Base-by-base conservation (phyloP, 768 basidiomycete species). In the Pisolithus orientalis region DNA sequence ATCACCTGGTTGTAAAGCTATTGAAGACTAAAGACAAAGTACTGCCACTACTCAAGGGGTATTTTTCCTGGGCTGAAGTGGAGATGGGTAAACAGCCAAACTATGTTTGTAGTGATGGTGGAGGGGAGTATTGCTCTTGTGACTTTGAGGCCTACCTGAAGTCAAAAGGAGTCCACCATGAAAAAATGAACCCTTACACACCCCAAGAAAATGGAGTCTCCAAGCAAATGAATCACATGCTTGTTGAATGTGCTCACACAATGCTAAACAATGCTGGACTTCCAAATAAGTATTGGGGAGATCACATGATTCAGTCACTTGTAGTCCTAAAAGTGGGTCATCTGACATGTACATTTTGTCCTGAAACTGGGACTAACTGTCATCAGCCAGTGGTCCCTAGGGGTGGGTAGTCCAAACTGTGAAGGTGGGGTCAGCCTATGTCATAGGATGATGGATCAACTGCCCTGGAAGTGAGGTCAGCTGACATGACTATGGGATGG, bases 91-190 rank as follows among this genome's bases (percentile, higher is more conserved):
- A 49, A 6, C 5, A 25, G 1, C 25, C 65, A 6, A 62, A 68
- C 40, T 38, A 32, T 14, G 44, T 68, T 2, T 49, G 56, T 10
- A 52, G 43, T 8, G 58, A 70, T 49, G 55, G 57, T 25, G 61
- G 67, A 9, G 57, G 61, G 1, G 62, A 70, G 52, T 70, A 59
- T 39, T 28, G 50, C 11, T 52, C 17, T 10, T 32, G 7, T 5
- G 48, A 24, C 5, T 54, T 55, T 31, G 59, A 62, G 44, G 10
- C 50, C 0, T 70, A 61, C 52, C 54, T 58, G 14, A 53, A 43
- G 5, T 14, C 39, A 6, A 56, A 62, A 14, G 52, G 47, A 4
- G 32, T 53, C 31, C 47, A 53, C 13, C 52, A 53, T 13, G 42
- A 53, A 16, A 39, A 43, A 29, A 53, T n/a, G 3, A 53, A 53